Percentiles rank a stretch among this genome's conserved stretches.
Evolutionary conservation across 441 rosid species (phyloP).

Genomic region (Brassica balearica): DNA sequence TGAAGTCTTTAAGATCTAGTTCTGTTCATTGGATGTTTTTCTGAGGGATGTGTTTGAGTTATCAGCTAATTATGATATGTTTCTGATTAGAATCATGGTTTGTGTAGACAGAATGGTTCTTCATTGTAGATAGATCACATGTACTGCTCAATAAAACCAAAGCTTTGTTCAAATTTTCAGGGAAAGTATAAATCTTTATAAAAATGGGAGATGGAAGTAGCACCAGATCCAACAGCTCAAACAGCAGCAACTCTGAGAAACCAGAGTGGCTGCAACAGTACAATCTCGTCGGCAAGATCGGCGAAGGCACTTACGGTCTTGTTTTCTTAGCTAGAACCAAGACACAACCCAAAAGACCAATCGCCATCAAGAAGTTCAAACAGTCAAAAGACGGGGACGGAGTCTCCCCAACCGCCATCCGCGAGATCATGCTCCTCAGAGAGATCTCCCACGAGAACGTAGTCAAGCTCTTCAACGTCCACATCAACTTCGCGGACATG

Average conservation of each 20-base stretch:
- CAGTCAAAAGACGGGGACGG: constrained; percentile 99
- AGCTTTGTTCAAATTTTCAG: constrained; percentile 28
- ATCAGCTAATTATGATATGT: constrained; percentile 5
- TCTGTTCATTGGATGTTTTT: background rate
- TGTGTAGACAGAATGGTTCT: background rate
- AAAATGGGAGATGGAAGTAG: constrained; percentile 77
- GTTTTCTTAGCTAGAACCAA: constrained; percentile 90
- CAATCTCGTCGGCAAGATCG: constrained; percentile 93
- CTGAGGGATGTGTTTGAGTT: constrained; percentile 4
- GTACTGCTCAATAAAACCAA: background rate
- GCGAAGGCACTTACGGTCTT: constrained; percentile 97
- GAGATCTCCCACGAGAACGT: constrained; percentile 97
- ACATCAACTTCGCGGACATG: constrained; percentile 94
- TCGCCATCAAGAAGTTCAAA: constrained; percentile 97
- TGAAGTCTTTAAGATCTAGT: constrained; percentile 5
- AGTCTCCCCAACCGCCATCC: constrained; percentile 96
- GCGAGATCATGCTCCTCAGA: constrained; percentile 95
- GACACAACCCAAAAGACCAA: constrained; percentile 71
- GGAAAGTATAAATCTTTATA: constrained; percentile 1
- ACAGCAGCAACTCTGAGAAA: constrained; percentile 55
- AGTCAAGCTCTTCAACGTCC: constrained; percentile 96
- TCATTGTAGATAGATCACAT: background rate
- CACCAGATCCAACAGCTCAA: constrained; percentile 46
- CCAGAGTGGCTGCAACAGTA: constrained; percentile 98
- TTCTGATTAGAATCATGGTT: too few species aligned